phyloP scores from a whole-genome alignment of 495 filamentous ascomycete genomes.

The Immersiella caudata region DNA sequence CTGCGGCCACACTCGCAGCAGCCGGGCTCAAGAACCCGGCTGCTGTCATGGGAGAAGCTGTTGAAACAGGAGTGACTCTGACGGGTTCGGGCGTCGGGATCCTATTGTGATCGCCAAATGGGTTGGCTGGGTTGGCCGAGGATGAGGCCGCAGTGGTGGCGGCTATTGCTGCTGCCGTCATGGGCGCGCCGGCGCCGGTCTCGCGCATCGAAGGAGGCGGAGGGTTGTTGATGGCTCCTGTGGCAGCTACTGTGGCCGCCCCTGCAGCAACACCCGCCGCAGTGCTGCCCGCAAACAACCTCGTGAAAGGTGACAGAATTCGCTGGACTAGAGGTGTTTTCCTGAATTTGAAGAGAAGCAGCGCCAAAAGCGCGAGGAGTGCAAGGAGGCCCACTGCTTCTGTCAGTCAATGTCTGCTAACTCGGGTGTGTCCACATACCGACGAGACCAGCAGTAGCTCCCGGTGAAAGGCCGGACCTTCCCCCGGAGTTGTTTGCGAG shows the following conservation, averaged over 20 bases:
- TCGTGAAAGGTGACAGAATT: not conserved
- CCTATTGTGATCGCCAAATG: not conserved
- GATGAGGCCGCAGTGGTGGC: not conserved
- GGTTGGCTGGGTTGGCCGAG: not conserved
- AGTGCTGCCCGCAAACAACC: not conserved
- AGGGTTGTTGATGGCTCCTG: not conserved
- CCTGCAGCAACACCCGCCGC: slow-evolving; percentile 1
- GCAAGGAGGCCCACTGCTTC: slow-evolving; percentile 6
- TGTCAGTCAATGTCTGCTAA: not conserved
- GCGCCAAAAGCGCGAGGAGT: not conserved
- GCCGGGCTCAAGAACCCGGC: not conserved
- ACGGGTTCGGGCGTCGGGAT: not conserved
- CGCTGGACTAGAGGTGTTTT: not conserved
- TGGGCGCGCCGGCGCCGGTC: not conserved
- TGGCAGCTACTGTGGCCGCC: not conserved
- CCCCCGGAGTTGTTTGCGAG: not conserved
- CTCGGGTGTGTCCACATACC: not conserved
- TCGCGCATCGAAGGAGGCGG: slow-evolving; percentile 1
- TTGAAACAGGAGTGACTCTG: not conserved
- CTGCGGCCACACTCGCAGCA: not conserved
- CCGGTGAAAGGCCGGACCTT: not conserved
- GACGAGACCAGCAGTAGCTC: slow-evolving; percentile 12
- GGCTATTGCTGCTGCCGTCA: not conserved
- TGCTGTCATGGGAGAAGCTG: not conserved
- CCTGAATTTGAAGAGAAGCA: slow-evolving; percentile 10